Conservation (phyloP, 768 basidiomycete genomes). For the Macrolepiota albuminosa region DNA sequence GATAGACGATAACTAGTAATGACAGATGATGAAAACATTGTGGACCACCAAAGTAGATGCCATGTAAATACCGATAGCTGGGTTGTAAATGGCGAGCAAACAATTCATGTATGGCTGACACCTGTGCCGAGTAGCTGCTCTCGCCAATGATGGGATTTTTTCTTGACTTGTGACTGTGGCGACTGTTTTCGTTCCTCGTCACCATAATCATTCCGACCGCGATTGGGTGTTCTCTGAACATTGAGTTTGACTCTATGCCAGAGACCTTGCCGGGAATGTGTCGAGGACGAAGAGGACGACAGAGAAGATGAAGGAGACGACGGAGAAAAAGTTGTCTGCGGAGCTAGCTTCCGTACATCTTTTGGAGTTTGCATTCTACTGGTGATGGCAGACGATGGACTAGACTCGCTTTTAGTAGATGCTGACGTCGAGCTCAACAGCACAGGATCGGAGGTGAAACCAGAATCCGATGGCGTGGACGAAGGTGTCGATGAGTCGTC, state of each 20-base stretch:
- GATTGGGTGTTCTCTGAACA: conserved; percentile 22
- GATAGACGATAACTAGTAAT: not conserved
- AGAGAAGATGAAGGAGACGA: conserved; percentile 4
- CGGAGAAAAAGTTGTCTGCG: conserved; percentile 1
- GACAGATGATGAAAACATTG: not conserved
- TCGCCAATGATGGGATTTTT: conserved; percentile 12
- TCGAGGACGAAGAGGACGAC: conserved; percentile 7
- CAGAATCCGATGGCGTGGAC: conserved; percentile 18
- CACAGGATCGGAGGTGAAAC: conserved; percentile 2
- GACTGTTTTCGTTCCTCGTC: conserved; percentile 2
- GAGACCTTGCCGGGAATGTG: conserved; percentile 17
- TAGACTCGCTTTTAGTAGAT: conserved; percentile 10
- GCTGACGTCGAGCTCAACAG: conserved; percentile 17
- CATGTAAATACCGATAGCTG: not conserved
- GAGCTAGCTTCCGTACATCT: not conserved
- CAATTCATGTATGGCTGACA: not conserved
- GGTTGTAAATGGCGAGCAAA: not conserved
- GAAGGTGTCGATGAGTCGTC: conserved; percentile 13
- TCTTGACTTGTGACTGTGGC: conserved; percentile 9
- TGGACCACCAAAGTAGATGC: not conserved
- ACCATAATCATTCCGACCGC: not conserved
- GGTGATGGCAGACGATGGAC: not conserved
- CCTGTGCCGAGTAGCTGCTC: conserved; percentile 7
- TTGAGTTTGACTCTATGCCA: conserved; percentile 36
- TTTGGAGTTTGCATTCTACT: not conserved